These are phyloP conservation scores for Keqinozyma sinolaborantium DNA, from an alignment of 1,139 yeast genomes.

Conservation along the genomic window DNA sequence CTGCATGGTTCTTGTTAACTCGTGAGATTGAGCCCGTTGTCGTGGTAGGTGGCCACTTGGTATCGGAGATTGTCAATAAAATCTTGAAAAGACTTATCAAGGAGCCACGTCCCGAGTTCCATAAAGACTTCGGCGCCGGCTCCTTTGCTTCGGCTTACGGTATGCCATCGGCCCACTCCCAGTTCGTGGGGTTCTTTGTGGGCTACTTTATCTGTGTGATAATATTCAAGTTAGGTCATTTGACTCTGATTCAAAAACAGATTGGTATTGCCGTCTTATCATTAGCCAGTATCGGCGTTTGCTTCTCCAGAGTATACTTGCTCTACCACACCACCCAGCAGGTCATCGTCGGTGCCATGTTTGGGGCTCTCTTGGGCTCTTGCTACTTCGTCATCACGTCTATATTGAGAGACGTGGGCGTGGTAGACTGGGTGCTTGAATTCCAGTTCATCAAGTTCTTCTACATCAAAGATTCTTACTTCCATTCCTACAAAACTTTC, in stretches of 20 bases:
- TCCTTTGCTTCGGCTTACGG: constrained; percentile 67
- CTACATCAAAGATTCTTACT: constrained; percentile 57
- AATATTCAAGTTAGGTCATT: constrained; percentile 23
- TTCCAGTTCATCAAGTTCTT: constrained; percentile 45
- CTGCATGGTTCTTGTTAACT: constrained; percentile 78
- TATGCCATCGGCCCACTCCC: constrained; percentile 97
- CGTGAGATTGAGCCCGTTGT: constrained; percentile 85
- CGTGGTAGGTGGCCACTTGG: constrained; percentile 82
- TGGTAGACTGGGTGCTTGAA: constrained; percentile 54
- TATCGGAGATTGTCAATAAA: constrained; percentile 71
- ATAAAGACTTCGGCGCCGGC: constrained; percentile 47
- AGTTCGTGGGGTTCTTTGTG: constrained; percentile 86
- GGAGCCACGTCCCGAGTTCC: constrained; percentile 73
- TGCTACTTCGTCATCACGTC: constrained; percentile 54
- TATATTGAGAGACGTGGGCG: constrained; percentile 54
- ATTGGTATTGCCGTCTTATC: constrained; percentile 19
- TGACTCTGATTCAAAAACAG: constrained; percentile 17
- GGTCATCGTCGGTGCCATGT: constrained; percentile 65
- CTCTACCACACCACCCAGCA: constrained; percentile 74
- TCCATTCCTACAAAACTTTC: constrained; percentile 37
- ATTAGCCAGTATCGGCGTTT: constrained; percentile 46
- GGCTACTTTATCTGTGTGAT: constrained; percentile 54
- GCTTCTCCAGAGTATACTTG: constrained; percentile 73
- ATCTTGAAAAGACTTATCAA: constrained; percentile 59
- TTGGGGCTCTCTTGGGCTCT: constrained; percentile 62